phyloP scores from a whole-genome alignment of 2,329 filamentous ascomycete species.

The Penicillium sp. region DNA sequence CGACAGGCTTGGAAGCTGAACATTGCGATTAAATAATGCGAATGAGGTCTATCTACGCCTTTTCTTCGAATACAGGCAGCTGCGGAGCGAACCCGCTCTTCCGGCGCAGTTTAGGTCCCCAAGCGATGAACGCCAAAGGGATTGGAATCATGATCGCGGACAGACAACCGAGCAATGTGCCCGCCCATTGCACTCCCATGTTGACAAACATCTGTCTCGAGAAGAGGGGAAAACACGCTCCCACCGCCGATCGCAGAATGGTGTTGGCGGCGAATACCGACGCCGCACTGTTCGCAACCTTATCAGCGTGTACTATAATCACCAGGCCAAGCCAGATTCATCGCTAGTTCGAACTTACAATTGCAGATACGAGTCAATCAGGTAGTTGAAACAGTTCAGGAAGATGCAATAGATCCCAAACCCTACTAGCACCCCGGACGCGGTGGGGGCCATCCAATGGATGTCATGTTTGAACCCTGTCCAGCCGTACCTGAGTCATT shows the following conservation, averaged over 20 bases:
- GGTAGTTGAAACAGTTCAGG: slow-evolving; percentile 42
- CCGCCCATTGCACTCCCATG: slow-evolving; percentile 44
- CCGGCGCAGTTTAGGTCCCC: slow-evolving; percentile 35
- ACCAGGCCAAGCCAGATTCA: slow-evolving; percentile 3
- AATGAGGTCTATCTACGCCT: slow-evolving; percentile 7
- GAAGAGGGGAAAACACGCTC: slow-evolving; percentile 44
- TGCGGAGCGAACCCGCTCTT: slow-evolving; percentile 35
- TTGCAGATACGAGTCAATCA: slow-evolving; percentile 47
- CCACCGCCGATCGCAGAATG: slow-evolving; percentile 42
- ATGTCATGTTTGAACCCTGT: slow-evolving; percentile 38
- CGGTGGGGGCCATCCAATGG: slow-evolving; percentile 44
- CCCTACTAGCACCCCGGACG: slow-evolving; percentile 36
- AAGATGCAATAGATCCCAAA: slow-evolving; percentile 42
- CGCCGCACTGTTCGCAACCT: slow-evolving; percentile 35
- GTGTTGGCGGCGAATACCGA: slow-evolving; percentile 47
- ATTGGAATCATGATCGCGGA: slow-evolving; percentile 45
- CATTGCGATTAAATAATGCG: background rate
- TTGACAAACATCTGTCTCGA: slow-evolving; percentile 44
- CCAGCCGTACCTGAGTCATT: slow-evolving; percentile 36
- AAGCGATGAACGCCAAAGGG: slow-evolving; percentile 39
- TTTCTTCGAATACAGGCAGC: slow-evolving; percentile 21
- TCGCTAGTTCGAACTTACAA: slow-evolving; percentile 36
- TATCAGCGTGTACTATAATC: slow-evolving; percentile 14
- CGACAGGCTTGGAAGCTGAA: background rate
- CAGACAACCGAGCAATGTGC: slow-evolving; percentile 44